Percentiles rank a stretch among this genome's conserved stretches.
Conservation (phyloP, 2,329 filamentous ascomycete species). For the Botryotinia calthae region DNA sequence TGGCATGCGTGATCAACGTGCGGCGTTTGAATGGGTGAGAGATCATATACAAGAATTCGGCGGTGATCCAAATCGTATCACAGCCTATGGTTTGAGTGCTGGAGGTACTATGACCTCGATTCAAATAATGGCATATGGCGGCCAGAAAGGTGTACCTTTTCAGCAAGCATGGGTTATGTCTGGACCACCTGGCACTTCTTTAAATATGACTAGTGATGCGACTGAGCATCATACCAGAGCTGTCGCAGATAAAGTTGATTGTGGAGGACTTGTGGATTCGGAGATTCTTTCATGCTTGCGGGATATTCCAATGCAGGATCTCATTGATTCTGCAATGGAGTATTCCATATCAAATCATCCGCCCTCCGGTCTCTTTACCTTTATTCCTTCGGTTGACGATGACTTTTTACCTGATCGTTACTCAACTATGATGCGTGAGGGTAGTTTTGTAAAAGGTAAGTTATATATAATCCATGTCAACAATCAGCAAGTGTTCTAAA, state of each 20-base stretch:
- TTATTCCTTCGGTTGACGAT: conserved; percentile 17
- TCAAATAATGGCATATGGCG: conserved; percentile 8
- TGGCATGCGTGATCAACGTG: conserved; percentile 21
- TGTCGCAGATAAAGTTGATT: neutral
- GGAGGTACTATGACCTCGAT: conserved; percentile 1
- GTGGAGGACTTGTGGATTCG: neutral
- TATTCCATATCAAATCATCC: conserved; percentile 20
- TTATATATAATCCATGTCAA: neutral
- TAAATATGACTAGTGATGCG: conserved; percentile 12
- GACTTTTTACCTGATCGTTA: conserved; percentile 2
- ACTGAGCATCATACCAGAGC: neutral
- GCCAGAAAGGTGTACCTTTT: neutral
- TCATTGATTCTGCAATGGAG: conserved; percentile 18
- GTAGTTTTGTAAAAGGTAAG: conserved; percentile 10
- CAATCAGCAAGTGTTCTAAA: neutral
- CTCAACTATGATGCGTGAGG: neutral
- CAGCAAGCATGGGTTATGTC: conserved; percentile 17
- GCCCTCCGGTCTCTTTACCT: conserved; percentile 5
- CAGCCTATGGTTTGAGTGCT: conserved; percentile 3
- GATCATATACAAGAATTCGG: conserved; percentile 18
- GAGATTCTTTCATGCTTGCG: neutral
- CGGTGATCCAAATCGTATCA: conserved; percentile 7
- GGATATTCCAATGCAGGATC: neutral
- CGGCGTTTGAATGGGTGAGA: conserved; percentile 13
- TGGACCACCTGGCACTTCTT: neutral